Evolutionary conservation across 208 protist species (phyloP).

Genomic region (Wallacemonas sp.): DNA sequence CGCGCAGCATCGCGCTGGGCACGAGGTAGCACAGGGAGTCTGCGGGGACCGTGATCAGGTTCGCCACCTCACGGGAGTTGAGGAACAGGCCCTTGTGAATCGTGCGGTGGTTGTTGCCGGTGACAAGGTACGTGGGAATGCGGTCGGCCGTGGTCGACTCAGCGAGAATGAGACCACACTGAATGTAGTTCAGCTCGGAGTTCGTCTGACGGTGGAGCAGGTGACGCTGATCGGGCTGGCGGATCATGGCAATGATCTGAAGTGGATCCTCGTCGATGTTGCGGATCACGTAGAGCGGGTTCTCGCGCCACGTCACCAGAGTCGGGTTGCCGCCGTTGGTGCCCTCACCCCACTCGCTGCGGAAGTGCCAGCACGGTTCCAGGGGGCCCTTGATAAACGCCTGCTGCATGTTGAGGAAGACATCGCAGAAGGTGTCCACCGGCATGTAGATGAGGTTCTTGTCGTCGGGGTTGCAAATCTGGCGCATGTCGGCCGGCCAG

Average conservation of each 20-base stretch:
- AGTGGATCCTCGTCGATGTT: slow-evolving; percentile 52
- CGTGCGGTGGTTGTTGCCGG: slow-evolving; percentile 75
- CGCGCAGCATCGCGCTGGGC: slow-evolving; percentile 59
- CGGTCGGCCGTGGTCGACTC: slow-evolving; percentile 30
- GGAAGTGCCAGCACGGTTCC: slow-evolving; percentile 41
- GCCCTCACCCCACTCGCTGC: slow-evolving; percentile 51
- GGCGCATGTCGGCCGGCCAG: slow-evolving; percentile 46
- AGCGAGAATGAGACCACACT: slow-evolving; percentile 56
- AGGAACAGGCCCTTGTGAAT: slow-evolving; percentile 64
- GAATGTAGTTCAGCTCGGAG: slow-evolving; percentile 69
- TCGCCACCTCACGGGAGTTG: slow-evolving; percentile 59
- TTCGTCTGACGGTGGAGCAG: slow-evolving; percentile 59
- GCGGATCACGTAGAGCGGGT: slow-evolving; percentile 47
- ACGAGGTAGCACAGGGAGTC: slow-evolving; percentile 78
- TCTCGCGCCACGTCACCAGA: slow-evolving; percentile 57
- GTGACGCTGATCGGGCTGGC: slow-evolving; percentile 78
- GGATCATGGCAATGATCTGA: slow-evolving; percentile 70
- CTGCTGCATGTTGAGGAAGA: slow-evolving; percentile 51
- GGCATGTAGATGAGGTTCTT: slow-evolving; percentile 67
- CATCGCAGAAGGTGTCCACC: slow-evolving; percentile 41
- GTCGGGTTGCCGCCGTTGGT: slow-evolving; percentile 51
- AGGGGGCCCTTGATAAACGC: slow-evolving; percentile 22
- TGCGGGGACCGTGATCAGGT: slow-evolving; percentile 62
- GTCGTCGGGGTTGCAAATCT: slow-evolving; percentile 34
- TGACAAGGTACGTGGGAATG: slow-evolving; percentile 77